Percentiles rank a stretch among this genome's conserved stretches.
phyloP scores from a whole-genome alignment of 2,329 filamentous ascomycete genomes.

The Metarhizium rileyi region DNA sequence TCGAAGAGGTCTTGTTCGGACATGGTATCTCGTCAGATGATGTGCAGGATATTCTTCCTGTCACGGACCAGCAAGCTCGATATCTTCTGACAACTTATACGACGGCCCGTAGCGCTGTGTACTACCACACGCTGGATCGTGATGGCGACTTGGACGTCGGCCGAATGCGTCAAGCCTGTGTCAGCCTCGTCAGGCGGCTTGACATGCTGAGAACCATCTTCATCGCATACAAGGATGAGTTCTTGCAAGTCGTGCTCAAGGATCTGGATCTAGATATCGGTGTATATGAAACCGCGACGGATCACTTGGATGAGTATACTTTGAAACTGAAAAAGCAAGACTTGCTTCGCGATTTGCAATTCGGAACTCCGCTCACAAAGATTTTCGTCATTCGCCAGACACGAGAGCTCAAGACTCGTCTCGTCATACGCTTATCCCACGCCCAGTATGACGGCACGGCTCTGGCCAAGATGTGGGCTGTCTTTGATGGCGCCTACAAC shows the following conservation, averaged over 20 bases:
- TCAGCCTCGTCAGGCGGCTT: background rate
- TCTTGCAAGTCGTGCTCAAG: slow-evolving; percentile 1
- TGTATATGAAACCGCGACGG: background rate
- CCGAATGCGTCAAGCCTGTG: background rate
- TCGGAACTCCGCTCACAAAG: background rate
- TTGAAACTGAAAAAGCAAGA: slow-evolving; percentile 2
- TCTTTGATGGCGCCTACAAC: background rate
- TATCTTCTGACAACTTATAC: slow-evolving; percentile 4
- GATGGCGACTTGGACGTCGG: background rate
- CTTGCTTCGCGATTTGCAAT: background rate
- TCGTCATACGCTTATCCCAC: slow-evolving; percentile 2
- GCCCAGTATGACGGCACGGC: slow-evolving; percentile 5
- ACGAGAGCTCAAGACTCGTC: background rate
- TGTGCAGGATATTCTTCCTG: background rate
- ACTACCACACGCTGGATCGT: slow-evolving; percentile 3
- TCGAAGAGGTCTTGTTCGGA: background rate
- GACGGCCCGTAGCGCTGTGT: slow-evolving; percentile 1
- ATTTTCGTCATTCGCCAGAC: slow-evolving; percentile 1
- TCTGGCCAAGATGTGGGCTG: slow-evolving; percentile 2
- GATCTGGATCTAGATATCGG: background rate
- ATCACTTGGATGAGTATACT: slow-evolving; percentile 1
- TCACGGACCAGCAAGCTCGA: slow-evolving; percentile 3
- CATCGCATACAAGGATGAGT: slow-evolving; percentile 3
- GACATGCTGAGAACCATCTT: slow-evolving; percentile 4
- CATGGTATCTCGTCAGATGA: background rate